Percentiles rank a stretch among this genome's conserved stretches.
These are phyloP conservation scores for Setaria viridis DNA, from an alignment of 202 grass and related monocot species.

Conservation along the genomic window DNA sequence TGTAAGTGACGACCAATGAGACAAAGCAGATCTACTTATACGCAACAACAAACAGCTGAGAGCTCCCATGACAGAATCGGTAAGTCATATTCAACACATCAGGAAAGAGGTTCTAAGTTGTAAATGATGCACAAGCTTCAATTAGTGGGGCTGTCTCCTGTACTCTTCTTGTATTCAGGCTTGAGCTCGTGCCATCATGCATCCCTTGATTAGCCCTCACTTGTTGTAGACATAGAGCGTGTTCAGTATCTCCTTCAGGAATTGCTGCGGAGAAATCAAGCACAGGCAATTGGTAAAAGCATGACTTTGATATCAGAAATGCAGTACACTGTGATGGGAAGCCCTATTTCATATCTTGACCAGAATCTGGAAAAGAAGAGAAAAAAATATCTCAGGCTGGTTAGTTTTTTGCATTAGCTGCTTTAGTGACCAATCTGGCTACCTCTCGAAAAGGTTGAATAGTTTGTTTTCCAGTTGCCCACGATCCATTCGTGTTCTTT, in stretches of 20 bases:
- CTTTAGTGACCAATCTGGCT: conserved; percentile 89
- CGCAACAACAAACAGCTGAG: not conserved
- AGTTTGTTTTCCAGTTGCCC: conserved; percentile 78
- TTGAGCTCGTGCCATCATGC: conserved; percentile 66
- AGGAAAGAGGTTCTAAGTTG: not conserved
- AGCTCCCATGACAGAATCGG: not conserved
- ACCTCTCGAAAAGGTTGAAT: conserved; percentile 89
- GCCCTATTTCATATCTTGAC: not conserved
- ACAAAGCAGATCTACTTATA: not conserved
- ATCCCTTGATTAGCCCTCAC: conserved; percentile 90
- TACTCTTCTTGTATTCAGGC: conserved; percentile 84
- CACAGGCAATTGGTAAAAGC: conserved; percentile 13
- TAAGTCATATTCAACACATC: not conserved
- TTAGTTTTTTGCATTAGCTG: conserved; percentile 83
- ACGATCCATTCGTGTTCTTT: conserved; percentile 81
- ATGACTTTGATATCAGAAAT: not conserved
- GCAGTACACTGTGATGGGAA: not conserved
- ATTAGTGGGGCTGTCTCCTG: conserved; percentile 35
- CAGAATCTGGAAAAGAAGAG: conserved; percentile 3
- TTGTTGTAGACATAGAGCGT: conserved; percentile 87
- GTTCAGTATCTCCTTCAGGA: conserved; percentile 94
- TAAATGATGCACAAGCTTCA: conserved; percentile 16
- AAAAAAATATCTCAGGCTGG: conserved; percentile 80
- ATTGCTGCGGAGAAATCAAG: conserved; percentile 67
- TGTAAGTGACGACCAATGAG: not conserved